Evolutionary conservation across 75 land plant genomes (phyloP), one percentile per base, ranked within the genome.

Genomic region (Picea glauca): DNA sequence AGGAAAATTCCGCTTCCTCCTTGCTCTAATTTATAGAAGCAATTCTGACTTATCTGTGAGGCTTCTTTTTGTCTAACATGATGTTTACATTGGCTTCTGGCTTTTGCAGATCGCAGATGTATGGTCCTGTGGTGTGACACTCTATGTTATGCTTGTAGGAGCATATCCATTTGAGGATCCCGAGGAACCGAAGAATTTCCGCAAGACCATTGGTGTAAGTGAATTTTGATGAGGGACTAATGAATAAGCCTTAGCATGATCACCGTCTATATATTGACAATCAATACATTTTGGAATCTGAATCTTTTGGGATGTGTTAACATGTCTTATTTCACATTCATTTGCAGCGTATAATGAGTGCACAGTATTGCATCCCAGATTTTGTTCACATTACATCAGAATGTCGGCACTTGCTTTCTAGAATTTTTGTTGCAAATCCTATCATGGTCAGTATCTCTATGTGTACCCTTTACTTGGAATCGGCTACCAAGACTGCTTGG

Each of bases 91-190:
- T 50, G 56, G 12, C 12, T 50, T 50, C 56, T 50, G 12, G 56
- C 1, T 32, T 62, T 74, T 81, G 30, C 75, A 89, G 91, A 84
- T 84, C 78, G 91, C 91, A 82, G 91, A 87, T 84, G 89, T 89
- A 40, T 89, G 91, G 91, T 89, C 91, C 0, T 89, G 91, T 84
- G 91, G 91, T 8, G 91, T 89, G 38, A 87, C 91, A 5, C 77
- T 89, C 26, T 89, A 89, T 80, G 91, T 89, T 11, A 89, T 89
- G 91, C 66, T 89, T 18, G 87, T 89, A 35, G 91, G 91, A 18
- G 81, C 89, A 54, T 89, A 89, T 80, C 91, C 91, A 13, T 89
- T 89, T 84, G 91, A 89, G 70, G 91, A 89, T 57, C 90, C 91
- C 5, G 89, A 80, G 3, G 91, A 89, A 58, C 91, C 91, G 20